Base-by-base conservation (phyloP, 2,329 filamentous ascomycete species). In the Neoascochyta sp. region DNA sequence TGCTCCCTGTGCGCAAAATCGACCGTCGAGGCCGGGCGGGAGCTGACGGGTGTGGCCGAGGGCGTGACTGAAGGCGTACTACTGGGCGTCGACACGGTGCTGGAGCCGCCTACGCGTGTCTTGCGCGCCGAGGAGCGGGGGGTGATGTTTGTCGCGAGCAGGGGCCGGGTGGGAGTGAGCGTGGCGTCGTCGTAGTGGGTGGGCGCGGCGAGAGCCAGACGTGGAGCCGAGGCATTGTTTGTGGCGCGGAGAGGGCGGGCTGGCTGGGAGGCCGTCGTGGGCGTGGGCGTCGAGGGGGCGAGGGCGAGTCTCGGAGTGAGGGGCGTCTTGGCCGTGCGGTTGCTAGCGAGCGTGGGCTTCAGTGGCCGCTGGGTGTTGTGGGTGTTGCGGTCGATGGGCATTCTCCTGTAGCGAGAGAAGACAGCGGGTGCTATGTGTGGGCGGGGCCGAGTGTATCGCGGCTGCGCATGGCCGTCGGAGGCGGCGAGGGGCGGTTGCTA, bases 41-140 rank as follows among this genome's bases (percentile, higher is more conserved):
- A 51, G 20, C 33, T 48, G 11, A 32, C 54, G 15, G 65, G 60
- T 12, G 64, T 65, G 21, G 53, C 59, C 25, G 45, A 74, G 4
- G 79, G 78, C 0, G 78, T 83, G 34, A 69, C 73, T 25, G 45
- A 74, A 4, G 79, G 78, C 0, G 78, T 83, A 34, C 70, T 73
- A 39, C 63, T 76, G 3, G 85, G 81, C 2, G 86, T 87, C 17
- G 74, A 76, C 36, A 71, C 75, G 15, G 74, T 65, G 59, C 82
- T 87, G 57, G 86, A 80, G 34, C 80, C 75, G 45, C 57, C 56
- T 3, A 58, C 55, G 16, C 86, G 80, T 47, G 70, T 80, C 57
- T 79, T 86, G 40, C 88, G 75, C 27, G 79, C 71, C 7, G 82
- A 83, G 7, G 87, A 87, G 44, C 88, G 78, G 28, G 87, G 86